These are phyloP conservation scores for Pleurostoma richardsiae DNA, from an alignment of 2,329 filamentous ascomycete species.

Conservation along the genomic window DNA sequence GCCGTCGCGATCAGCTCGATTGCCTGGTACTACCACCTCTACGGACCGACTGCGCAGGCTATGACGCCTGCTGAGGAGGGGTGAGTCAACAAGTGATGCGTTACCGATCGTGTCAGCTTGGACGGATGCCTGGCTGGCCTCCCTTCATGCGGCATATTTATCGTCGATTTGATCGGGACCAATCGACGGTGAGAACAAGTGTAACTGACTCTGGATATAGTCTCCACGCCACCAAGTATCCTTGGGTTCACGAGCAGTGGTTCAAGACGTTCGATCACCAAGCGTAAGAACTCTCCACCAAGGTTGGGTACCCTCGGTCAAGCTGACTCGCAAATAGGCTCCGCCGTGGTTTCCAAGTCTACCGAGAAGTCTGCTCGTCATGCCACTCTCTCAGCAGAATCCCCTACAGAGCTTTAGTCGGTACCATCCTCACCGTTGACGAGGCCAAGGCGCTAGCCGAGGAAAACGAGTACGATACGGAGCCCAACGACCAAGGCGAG, in stretches of 20 bases:
- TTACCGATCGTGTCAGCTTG: no score
- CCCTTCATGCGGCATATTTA: no score
- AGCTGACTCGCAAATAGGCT: conserved; percentile 51
- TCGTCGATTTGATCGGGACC: no score
- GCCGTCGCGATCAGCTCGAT: conserved; percentile 81
- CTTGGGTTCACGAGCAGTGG: conserved; percentile 91
- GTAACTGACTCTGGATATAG: conserved; percentile 43
- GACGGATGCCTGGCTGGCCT: no score
- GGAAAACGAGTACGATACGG: conserved; percentile 96
- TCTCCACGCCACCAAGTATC: conserved; percentile 86
- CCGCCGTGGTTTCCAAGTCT: conserved; percentile 98
- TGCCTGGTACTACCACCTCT: conserved; percentile 97
- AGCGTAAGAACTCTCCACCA: conserved; percentile 65
- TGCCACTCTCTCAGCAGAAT: conserved; percentile 96
- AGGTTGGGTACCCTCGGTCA: conserved; percentile 16
- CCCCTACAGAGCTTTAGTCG: conserved; percentile 88
- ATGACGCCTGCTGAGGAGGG: conserved; percentile 95
- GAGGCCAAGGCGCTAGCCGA: conserved; percentile 97
- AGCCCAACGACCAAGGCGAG: conserved; percentile 96
- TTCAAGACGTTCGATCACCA: conserved; percentile 96
- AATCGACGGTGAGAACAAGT: background rate
- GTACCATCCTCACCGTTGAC: conserved; percentile 88
- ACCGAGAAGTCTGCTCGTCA: conserved; percentile 94
- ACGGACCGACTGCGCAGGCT: conserved; percentile 81
- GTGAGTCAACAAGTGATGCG: conserved; percentile 55